A percentile compares a stretch with the other conserved stretches of the same genome.
Conservation (phyloP, 371 early-diverging fungal genomes). For the Saksenaea oblongispora region DNA sequence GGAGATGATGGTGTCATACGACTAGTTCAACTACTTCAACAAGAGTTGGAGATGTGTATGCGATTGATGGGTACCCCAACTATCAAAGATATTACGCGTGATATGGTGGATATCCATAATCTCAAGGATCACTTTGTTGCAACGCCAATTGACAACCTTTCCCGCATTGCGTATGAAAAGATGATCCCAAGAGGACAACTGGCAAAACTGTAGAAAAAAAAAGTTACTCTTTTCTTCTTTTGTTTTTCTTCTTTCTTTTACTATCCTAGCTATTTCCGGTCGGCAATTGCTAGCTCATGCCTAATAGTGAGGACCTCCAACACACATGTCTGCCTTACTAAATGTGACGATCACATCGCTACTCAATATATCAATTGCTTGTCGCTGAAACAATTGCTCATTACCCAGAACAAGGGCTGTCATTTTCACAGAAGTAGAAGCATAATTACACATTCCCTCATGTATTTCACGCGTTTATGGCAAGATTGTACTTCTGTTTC, state of each 20-base stretch:
- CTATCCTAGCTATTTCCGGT: too few relatives aligned
- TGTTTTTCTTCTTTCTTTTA: not conserved
- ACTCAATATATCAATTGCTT: too few relatives aligned
- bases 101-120: constrained; percentile 59
- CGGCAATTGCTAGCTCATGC: too few relatives aligned
- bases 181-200: constrained; percentile 37
- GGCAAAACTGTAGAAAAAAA: not conserved
- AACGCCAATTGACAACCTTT: constrained; percentile 43
- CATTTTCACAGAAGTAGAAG: too few relatives aligned
- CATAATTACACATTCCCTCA: too few relatives aligned
- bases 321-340: too few relatives aligned
- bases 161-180: constrained; percentile 39
- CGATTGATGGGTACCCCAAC: constrained; percentile 69
- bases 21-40: constrained; percentile 65
- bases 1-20: constrained; percentile 81
- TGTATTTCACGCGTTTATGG: too few relatives aligned
- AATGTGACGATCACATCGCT: too few relatives aligned
- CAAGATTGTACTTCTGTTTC: too few relatives aligned
- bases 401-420: too few relatives aligned
- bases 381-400: too few relatives aligned
- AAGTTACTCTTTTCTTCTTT: not conserved
- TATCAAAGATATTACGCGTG: constrained; percentile 59
- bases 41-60: constrained; percentile 80
- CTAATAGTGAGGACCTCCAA: too few relatives aligned
- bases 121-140: constrained; percentile 50